A percentile compares a stretch with the other conserved stretches of the same genome.
Conservation (phyloP, 2,329 filamentous ascomycete genomes). For the Acrocalymma vagum region DNA sequence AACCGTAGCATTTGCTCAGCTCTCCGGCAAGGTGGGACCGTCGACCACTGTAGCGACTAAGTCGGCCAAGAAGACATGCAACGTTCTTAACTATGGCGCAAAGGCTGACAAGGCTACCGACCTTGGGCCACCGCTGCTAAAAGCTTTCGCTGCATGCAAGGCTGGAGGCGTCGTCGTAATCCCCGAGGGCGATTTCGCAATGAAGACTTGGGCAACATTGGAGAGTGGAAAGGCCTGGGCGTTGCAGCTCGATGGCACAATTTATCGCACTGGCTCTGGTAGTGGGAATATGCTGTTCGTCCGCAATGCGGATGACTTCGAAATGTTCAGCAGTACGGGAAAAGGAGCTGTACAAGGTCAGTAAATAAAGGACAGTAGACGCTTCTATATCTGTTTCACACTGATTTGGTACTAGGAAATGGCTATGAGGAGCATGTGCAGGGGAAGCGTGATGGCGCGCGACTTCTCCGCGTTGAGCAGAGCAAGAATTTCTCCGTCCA, state of each 20-base stretch:
- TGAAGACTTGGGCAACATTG: conserved; percentile 60
- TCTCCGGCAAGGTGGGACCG: conserved; percentile 45
- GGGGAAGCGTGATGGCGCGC: conserved; percentile 51
- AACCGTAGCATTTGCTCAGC: conserved; percentile 31
- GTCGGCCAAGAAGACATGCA: conserved; percentile 59
- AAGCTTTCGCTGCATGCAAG: conserved; percentile 61
- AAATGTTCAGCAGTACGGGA: conserved; percentile 62
- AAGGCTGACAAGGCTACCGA: conserved; percentile 62
- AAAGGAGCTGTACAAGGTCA: conserved; percentile 60
- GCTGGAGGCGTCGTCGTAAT: conserved; percentile 60
- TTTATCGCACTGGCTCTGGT: conserved; percentile 60
- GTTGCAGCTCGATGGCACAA: conserved; percentile 62
- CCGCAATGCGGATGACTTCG: conserved; percentile 60
- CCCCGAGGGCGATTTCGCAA: conserved; percentile 59
- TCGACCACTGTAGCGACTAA: conserved; percentile 49
- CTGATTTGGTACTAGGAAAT: conserved; percentile 42
- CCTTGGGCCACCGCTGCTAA: conserved; percentile 57
- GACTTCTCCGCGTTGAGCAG: conserved; percentile 56
- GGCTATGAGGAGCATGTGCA: conserved; percentile 60
- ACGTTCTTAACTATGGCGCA: conserved; percentile 62
- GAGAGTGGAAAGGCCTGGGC: conserved; percentile 58
- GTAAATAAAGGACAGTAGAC: not conserved
- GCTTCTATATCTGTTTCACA: not conserved
- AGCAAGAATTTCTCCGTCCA: conserved; percentile 59
- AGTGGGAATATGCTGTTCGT: conserved; percentile 64